Conservation (phyloP, 352 stramenopile species). For the Phytophthora agathidicida region DNA sequence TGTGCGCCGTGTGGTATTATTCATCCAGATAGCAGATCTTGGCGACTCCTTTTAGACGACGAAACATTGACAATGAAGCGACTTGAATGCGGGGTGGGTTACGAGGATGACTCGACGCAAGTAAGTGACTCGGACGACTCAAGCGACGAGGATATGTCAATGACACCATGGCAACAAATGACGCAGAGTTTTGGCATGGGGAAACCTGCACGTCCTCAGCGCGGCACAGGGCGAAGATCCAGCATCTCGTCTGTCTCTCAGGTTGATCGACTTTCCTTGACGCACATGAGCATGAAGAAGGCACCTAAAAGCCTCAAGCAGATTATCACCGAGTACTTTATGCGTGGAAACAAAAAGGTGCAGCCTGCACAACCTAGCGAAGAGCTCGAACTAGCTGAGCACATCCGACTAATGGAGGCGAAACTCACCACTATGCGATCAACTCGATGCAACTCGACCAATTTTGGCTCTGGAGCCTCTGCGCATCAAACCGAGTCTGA, state of each 20-base stretch:
- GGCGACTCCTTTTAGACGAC: conserved; percentile 43
- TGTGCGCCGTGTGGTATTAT: background rate
- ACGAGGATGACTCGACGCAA: conserved; percentile 84
- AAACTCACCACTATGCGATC: conserved; percentile 38
- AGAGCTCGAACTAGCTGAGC: conserved; percentile 34
- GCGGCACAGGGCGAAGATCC: conserved; percentile 46
- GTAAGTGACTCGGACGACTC: conserved; percentile 84
- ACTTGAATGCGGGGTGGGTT: conserved; percentile 75
- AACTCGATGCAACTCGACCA: conserved; percentile 10
- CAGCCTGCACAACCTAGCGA: conserved; percentile 44
- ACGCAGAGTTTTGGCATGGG: conserved; percentile 83
- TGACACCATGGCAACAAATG: conserved; percentile 88
- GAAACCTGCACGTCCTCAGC: conserved; percentile 35
- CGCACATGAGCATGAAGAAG: conserved; percentile 55
- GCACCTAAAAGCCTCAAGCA: conserved; percentile 68
- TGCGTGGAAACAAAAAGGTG: conserved; percentile 74
- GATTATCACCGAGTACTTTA: conserved; percentile 63
- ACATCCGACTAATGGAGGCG: conserved; percentile 43
- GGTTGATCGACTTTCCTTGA: conserved; percentile 62
- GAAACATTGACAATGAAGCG: conserved; percentile 63
- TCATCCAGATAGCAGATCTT: conserved; percentile 13
- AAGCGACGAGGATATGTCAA: conserved; percentile 76
- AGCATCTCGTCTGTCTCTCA: conserved; percentile 74
- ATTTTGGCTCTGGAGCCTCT: background rate
- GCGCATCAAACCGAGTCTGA: background rate